phyloP scores from a whole-genome alignment of 768 basidiomycete genomes.

The Daedaleopsis nitida region DNA sequence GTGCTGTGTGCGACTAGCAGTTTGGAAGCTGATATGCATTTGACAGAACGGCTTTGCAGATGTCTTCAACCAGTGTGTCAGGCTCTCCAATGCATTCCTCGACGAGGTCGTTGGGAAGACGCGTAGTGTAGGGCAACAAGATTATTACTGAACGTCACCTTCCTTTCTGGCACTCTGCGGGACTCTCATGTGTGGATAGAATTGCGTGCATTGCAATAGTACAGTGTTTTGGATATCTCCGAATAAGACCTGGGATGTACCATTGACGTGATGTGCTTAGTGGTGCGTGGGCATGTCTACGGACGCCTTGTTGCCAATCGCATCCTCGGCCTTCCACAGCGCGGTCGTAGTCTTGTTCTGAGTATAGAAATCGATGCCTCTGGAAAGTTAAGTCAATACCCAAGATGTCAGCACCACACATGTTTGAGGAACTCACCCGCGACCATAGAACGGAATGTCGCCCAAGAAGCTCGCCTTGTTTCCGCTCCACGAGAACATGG shows the following conservation, averaged over 20 bases:
- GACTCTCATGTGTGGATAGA: neutral
- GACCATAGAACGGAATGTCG: conserved; percentile 91
- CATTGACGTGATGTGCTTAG: conserved; percentile 33
- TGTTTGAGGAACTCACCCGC: conserved; percentile 49
- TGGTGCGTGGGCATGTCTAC: conserved; percentile 86
- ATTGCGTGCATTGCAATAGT: conserved; percentile 8
- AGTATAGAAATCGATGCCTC: conserved; percentile 95
- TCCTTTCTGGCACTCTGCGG: too few relatives aligned
- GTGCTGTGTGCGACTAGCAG: neutral
- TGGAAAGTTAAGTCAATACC: conserved; percentile 28
- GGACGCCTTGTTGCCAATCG: conserved; percentile 74
- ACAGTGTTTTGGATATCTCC: conserved; percentile 11
- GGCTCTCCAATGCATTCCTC: conserved; percentile 77
- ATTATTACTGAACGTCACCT: too few relatives aligned
- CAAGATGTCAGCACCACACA: neutral
- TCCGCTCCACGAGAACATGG: conserved; percentile 97
- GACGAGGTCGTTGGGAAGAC: conserved; percentile 54
- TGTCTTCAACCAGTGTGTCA: conserved; percentile 76
- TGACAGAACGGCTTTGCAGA: conserved; percentile 69
- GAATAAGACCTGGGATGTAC: neutral
- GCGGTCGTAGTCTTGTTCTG: conserved; percentile 96
- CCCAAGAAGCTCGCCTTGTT: conserved; percentile 88
- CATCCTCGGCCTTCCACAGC: conserved; percentile 89
- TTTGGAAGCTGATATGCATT: neutral
- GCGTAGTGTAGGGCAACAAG: neutral